These are phyloP conservation scores for Singerocomus rubriflavus DNA, from an alignment of 1,284 basidiomycete genomes.

Conservation along the genomic window DNA sequence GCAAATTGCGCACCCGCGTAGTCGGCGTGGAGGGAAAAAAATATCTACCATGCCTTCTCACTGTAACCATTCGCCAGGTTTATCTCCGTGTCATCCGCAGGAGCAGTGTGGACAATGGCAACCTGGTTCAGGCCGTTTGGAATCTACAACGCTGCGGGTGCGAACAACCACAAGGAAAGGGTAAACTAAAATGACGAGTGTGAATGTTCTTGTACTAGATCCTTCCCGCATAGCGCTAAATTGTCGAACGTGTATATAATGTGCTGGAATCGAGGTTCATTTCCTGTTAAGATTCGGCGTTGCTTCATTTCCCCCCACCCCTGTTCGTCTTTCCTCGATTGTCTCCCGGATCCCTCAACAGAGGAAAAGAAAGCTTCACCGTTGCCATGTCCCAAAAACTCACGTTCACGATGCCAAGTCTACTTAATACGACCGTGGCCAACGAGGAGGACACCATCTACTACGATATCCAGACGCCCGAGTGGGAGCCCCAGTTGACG, in stretches of 20 bases:
- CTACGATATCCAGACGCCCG: constrained; percentile 43
- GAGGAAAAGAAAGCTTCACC: background rate
- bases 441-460: constrained; percentile 39
- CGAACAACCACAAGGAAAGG: background rate
- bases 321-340: background rate
- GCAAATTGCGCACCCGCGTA: background rate
- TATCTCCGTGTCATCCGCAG: background rate
- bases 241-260: background rate
- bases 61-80: background rate
- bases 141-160: background rate
- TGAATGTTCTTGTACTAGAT: background rate
- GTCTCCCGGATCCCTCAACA: background rate
- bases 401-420: constrained; percentile 37
- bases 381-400: constrained; percentile 33
- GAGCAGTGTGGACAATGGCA: background rate
- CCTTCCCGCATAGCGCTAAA: background rate
- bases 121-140: no score
- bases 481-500: constrained; percentile 39
- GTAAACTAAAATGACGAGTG: background rate
- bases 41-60: background rate
- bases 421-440: constrained; percentile 40
- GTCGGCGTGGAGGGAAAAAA: background rate
- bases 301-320: background rate
- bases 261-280: background rate
- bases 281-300: background rate